Evolutionary conservation across 208 protist species (phyloP).

Genomic region (Zelonia costaricensis): DNA sequence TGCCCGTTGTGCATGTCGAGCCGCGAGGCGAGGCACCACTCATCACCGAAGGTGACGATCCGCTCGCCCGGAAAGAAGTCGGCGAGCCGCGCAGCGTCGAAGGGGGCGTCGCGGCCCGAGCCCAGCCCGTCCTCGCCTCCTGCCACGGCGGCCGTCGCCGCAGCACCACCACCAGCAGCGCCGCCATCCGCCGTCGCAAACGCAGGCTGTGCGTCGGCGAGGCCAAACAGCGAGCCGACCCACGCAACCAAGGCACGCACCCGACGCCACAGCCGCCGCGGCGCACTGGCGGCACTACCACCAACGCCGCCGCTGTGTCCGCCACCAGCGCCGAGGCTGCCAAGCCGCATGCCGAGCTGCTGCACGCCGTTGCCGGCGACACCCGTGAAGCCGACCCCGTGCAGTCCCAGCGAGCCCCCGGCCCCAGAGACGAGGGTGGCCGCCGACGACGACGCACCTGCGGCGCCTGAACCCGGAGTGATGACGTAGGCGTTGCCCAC

Average conservation of each 20-base stretch:
- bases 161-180: neutral
- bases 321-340: neutral
- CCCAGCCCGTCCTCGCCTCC: no score
- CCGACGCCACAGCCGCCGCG: neutral
- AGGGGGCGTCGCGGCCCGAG: no score
- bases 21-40: conserved; percentile 21
- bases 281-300: no score
- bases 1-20: conserved; percentile 53
- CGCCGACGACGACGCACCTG: neutral
- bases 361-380: neutral
- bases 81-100: conserved; percentile 8
- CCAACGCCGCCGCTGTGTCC: neutral
- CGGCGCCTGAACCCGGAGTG: neutral
- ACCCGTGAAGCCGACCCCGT: neutral
- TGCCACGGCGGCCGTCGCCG: no score
- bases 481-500: conserved; percentile 4
- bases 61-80: conserved; percentile 15
- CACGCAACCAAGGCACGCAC: conserved; percentile 14
- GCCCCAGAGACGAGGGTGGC: neutral
- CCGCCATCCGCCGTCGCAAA: neutral
- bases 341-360: neutral
- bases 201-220: neutral
- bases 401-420: no score
- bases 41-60: conserved; percentile 34
- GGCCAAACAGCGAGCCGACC: conserved; percentile 17